phyloP scores from a whole-genome alignment of 1,284 basidiomycete species.

The Leccinum huronense region DNA sequence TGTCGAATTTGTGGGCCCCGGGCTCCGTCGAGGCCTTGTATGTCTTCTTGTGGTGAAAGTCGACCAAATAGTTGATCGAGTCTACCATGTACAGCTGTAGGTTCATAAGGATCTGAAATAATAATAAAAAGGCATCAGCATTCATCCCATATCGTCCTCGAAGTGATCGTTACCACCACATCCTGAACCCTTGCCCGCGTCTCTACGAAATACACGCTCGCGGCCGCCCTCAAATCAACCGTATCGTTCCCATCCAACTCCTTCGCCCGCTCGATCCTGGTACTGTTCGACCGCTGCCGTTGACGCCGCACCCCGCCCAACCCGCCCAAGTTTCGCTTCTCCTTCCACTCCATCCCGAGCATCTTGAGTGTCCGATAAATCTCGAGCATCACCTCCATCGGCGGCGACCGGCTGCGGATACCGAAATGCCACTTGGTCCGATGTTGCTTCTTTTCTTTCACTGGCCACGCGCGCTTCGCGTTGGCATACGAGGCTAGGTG shows the following conservation, averaged over 20 bases:
- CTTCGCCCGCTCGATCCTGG: constrained; percentile 59
- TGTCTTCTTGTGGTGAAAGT: constrained; percentile 96
- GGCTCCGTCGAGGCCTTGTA: constrained; percentile 66
- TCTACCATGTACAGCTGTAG: constrained; percentile 96
- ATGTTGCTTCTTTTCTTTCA: constrained; percentile 62
- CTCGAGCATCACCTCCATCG: constrained; percentile 99
- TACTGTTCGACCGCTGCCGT: constrained; percentile 32
- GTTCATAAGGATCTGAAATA: constrained; percentile 87
- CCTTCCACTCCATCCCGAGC: constrained; percentile 98
- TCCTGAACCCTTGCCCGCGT: constrained; percentile 87
- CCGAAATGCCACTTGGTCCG: constrained; percentile 97
- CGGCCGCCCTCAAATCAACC: constrained; percentile 67
- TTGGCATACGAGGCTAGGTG: constrained; percentile 62
- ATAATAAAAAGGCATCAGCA: constrained; percentile 2
- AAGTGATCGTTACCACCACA: constrained; percentile 51
- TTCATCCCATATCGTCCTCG: not conserved
- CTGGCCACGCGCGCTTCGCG: constrained; percentile 53
- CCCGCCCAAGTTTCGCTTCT: constrained; percentile 72
- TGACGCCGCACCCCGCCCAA: constrained; percentile 46
- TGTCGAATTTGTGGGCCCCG: constrained; percentile 67
- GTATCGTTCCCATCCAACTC: constrained; percentile 62
- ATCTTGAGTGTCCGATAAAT: constrained; percentile 92
- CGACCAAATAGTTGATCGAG: constrained; percentile 93
- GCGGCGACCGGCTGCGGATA: constrained; percentile 90
- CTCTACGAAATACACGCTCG: constrained; percentile 90